Evolutionary conservation across 2,329 filamentous ascomycete genomes (phyloP).

Genomic region (Nectriaceae sp.): DNA sequence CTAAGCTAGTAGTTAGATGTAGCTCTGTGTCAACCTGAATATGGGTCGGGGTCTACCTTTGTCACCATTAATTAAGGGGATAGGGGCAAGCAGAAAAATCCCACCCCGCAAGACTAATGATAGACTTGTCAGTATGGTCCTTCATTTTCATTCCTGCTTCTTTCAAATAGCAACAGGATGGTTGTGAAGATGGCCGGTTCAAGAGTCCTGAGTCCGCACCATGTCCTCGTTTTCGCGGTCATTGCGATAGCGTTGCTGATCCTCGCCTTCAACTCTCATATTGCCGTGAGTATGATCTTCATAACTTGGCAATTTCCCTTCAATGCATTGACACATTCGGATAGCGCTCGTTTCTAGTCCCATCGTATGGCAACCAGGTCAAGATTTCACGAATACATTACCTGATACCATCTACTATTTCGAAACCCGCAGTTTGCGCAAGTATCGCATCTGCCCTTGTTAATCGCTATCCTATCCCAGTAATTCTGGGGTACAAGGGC

Average conservation of each 20-base stretch:
- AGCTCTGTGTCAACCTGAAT: background rate
- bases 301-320: background rate
- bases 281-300: background rate
- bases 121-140: too few species aligned
- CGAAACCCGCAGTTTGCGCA: constrained; percentile 13
- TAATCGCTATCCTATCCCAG: constrained; percentile 16
- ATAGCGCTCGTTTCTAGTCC: background rate
- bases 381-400: constrained; percentile 10
- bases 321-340: background rate
- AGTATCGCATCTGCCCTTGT: constrained; percentile 13
- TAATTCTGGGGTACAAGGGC: constrained; percentile 16
- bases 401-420: constrained; percentile 12
- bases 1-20: too few species aligned
- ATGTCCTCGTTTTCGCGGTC: background rate
- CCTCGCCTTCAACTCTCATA: background rate
- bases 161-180: too few species aligned
- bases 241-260: background rate
- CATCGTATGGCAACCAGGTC: background rate
- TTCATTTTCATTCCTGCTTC: too few species aligned
- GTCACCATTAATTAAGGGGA: background rate
- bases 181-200: background rate
- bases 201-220: background rate
- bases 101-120: too few species aligned
- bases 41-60: background rate
- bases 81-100: too few species aligned